Evolutionary conservation across 352 stramenopile species (phyloP), one percentile per base, ranked within the genome.

Genomic region (Globisporangium takayamanum): DNA sequence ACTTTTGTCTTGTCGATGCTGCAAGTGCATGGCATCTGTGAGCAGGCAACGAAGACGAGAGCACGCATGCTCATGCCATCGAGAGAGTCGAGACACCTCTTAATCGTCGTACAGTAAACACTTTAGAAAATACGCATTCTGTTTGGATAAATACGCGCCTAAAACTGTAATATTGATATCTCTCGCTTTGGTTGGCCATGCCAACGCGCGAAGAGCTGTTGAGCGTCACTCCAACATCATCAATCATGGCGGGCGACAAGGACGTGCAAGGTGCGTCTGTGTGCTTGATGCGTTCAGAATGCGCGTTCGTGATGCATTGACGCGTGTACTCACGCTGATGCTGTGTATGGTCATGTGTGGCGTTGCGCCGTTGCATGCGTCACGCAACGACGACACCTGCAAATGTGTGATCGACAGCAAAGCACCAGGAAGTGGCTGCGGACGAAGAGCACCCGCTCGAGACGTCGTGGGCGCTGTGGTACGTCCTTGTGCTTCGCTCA

Each of bases 401-500:
- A 12, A 36, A 26, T 10, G 5, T 25, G 10, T 16, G 28, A 25
- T 15, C 44, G 7, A 44, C 59, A 65, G 59, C 55, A 41, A 65
- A 60, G 59, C 50, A 59, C 30, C 59, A 60, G 28, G 59, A 65
- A 20, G 53, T 20, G 20, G 45, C n/a, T 46, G 59, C 59, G n/a
- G 59, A 88, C 59, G 74, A 81, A 45, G 84, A 94, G 64, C 90
- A 97, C 70, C 75, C 71, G 55, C 67, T 97, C 33, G 77, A 97
- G 67, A 95, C 90, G 46, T 70, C 75, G 60, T 97, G 90, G 90
- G 87, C 75, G 55, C 87, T 97, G 55, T 94, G 84, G 84, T 94
- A 68, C 46, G 76, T 68, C 16, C 18, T n/a, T 44, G 22, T 22
- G 36, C 25, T 33, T 16, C 10, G 33, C 33, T 28, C 11, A 39